Conservation (phyloP, 2,329 filamentous ascomycete species). For the Teratosphaeria viscida region DNA sequence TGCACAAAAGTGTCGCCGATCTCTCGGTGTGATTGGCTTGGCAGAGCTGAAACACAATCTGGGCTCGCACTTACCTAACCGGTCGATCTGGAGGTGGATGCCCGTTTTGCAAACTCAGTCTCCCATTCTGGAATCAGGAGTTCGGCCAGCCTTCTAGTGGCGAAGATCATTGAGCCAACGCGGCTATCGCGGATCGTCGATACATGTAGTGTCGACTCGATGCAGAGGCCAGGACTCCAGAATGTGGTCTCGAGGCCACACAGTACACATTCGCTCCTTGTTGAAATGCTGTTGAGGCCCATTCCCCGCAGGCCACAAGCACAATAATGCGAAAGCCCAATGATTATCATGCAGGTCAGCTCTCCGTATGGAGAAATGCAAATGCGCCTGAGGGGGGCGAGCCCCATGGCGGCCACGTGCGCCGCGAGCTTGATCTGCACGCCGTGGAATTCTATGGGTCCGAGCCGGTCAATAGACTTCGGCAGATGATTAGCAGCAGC, state of each 20-base stretch:
- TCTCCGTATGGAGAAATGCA: background rate
- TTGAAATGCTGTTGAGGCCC: background rate
- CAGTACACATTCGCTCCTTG: background rate
- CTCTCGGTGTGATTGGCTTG: background rate
- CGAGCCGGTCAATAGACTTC: background rate
- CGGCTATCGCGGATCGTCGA: background rate
- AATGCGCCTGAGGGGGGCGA: background rate
- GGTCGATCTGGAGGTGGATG: background rate
- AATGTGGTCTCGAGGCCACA: background rate
- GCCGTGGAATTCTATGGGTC: background rate
- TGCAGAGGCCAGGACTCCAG: background rate
- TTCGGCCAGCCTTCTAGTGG: background rate
- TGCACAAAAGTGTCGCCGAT: background rate
- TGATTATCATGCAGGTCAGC: background rate
- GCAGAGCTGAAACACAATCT: background rate
- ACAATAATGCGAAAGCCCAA: background rate
- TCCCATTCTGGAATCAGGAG: background rate
- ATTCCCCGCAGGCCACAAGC: background rate
- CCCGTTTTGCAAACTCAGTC: background rate
- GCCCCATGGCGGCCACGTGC: background rate
- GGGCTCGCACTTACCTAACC: background rate
- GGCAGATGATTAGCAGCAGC: background rate
- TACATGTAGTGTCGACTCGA: background rate
- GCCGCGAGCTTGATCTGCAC: background rate
- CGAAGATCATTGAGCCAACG: background rate